Evolutionary conservation across 345 rosid species (phyloP).

Genomic region (Pugionium cornutum): DNA sequence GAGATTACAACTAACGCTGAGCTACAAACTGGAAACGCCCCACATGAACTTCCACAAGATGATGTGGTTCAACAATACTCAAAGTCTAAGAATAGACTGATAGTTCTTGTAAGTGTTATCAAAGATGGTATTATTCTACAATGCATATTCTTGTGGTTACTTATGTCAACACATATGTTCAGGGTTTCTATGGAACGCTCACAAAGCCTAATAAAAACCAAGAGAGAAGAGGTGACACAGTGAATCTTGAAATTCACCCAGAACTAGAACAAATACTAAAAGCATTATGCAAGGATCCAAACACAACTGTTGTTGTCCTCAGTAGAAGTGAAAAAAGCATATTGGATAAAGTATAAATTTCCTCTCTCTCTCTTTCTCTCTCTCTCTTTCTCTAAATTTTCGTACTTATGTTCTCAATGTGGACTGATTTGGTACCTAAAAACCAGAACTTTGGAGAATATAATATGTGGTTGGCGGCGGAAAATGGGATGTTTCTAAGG

Average conservation of each 20-base stretch:
- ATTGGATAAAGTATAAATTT: constrained; percentile 68
- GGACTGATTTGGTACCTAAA: constrained; percentile 16
- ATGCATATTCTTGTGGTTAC: constrained; percentile 5
- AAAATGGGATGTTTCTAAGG: constrained; percentile 93
- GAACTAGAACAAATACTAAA: constrained; percentile 57
- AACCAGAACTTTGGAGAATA: constrained; percentile 75
- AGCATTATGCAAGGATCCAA: constrained; percentile 65
- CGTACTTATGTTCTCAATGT: background rate
- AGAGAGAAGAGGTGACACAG: constrained; percentile 73
- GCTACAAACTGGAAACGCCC: constrained; percentile 65
- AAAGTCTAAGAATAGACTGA: constrained; percentile 67
- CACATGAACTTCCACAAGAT: constrained; percentile 63
- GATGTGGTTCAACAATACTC: constrained; percentile 67
- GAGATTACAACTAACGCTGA: constrained; percentile 79
- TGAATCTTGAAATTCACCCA: constrained; percentile 86
- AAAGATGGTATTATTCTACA: background rate
- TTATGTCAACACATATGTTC: constrained; percentile 10
- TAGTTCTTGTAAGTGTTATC: constrained; percentile 64
- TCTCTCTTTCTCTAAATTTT: background rate
- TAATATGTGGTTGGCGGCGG: constrained; percentile 92
- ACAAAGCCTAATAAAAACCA: constrained; percentile 71
- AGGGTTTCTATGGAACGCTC: constrained; percentile 94
- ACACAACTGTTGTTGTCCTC: constrained; percentile 78
- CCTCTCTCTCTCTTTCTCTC: background rate
- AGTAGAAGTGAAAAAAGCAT: constrained; percentile 71